phyloP scores from a whole-genome alignment of 2,329 filamentous ascomycete species.

The Paraphoma sp. region DNA sequence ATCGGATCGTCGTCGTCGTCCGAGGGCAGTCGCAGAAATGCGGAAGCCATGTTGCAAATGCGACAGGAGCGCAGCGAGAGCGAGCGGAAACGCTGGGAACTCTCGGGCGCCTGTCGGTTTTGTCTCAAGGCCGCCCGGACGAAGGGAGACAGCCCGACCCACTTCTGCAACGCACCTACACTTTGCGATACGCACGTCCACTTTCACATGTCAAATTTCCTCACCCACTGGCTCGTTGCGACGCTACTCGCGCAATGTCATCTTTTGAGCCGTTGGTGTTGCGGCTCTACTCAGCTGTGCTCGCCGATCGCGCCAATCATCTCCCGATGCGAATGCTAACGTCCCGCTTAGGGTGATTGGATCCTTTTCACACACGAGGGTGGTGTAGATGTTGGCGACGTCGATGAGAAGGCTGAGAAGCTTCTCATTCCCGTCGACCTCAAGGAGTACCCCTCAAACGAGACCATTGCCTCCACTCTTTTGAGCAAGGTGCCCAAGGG shows the following conservation, averaged over 20 bases:
- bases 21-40: slow-evolving; percentile 6
- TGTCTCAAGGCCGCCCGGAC: slow-evolving; percentile 47
- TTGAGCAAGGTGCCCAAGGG: slow-evolving; percentile 94
- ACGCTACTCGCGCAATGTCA: slow-evolving; percentile 17
- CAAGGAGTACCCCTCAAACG: slow-evolving; percentile 91
- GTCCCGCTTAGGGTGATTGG: slow-evolving; percentile 82
- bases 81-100: slow-evolving; percentile 22
- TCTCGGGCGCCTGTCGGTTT: slow-evolving; percentile 38
- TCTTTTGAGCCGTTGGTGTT: slow-evolving; percentile 35
- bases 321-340: slow-evolving; percentile 38
- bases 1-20: slow-evolving; percentile 2
- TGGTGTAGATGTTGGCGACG: slow-evolving; percentile 99
- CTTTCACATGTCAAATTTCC: slow-evolving; percentile 43
- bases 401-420: slow-evolving; percentile 99
- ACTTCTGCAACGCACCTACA: slow-evolving; percentile 44
- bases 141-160: slow-evolving; percentile 49
- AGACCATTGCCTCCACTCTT: slow-evolving; percentile 83
- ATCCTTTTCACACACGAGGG: slow-evolving; percentile 99
- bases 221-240: slow-evolving; percentile 18
- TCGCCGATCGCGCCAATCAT: slow-evolving; percentile 32
- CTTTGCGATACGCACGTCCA: slow-evolving; percentile 37
- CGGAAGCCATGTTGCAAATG: slow-evolving; percentile 15
- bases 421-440: slow-evolving; percentile 96
- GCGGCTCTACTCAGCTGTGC: slow-evolving; percentile 35
- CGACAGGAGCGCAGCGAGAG: slow-evolving; percentile 15